Evolutionary conservation across 2,329 filamentous ascomycete species (phyloP).

Genomic region (Ceratocystis albifundus): DNA sequence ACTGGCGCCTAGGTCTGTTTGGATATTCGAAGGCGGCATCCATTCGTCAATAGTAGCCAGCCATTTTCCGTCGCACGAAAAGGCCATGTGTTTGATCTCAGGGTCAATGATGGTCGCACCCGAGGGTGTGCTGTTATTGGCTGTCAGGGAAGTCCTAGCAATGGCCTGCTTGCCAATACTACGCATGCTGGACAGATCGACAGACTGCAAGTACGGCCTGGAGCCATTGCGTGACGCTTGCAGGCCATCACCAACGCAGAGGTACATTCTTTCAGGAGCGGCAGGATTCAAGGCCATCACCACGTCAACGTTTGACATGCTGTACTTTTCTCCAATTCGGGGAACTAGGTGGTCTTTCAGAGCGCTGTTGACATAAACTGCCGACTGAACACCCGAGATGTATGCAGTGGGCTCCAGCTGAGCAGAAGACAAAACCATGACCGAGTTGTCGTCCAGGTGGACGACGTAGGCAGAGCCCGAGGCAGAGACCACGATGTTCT

Average conservation of each 20-base stretch:
- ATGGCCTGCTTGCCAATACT: constrained; percentile 80
- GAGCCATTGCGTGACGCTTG: constrained; percentile 43
- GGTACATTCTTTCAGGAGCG: constrained; percentile 51
- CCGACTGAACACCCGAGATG: constrained; percentile 67
- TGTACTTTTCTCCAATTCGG: constrained; percentile 32
- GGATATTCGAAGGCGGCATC: constrained; percentile 60
- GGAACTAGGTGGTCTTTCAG: constrained; percentile 44
- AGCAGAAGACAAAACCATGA: constrained; percentile 79
- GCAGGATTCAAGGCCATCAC: constrained; percentile 50
- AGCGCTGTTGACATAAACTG: constrained; percentile 39
- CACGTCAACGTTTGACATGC: constrained; percentile 31
- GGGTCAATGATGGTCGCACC: constrained; percentile 65
- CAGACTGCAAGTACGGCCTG: constrained; percentile 60
- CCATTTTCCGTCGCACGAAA: constrained; percentile 76
- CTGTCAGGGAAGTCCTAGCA: constrained; percentile 75
- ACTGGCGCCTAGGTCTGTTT: constrained; percentile 37
- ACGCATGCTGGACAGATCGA: constrained; percentile 67
- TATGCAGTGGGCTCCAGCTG: constrained; percentile 78
- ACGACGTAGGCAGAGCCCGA: constrained; percentile 70
- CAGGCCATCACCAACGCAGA: constrained; percentile 54
- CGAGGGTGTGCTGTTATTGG: constrained; percentile 57
- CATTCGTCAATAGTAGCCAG: constrained; percentile 87
- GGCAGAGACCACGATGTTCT: constrained; percentile 72
- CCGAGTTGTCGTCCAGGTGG: constrained; percentile 81
- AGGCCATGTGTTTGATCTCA: constrained; percentile 59